Evolutionary conservation across 495 filamentous ascomycete species (phyloP), one percentile per base, ranked within the genome.

Genomic region (Penicillium verhagenii): DNA sequence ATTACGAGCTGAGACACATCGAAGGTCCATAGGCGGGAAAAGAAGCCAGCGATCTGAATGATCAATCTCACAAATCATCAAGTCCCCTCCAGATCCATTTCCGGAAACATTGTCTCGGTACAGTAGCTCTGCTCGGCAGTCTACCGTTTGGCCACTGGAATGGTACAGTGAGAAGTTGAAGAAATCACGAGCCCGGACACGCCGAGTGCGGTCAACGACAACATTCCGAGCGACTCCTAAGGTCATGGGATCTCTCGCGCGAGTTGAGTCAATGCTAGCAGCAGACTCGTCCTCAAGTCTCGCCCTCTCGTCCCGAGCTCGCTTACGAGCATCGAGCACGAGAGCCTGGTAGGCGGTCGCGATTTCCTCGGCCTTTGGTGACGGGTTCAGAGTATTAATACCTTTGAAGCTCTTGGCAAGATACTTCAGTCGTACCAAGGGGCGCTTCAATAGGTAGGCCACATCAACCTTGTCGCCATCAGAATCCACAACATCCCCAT

Each of bases 381-480:
- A 86, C 23, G 82, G 82, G 26, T 79, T 70, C 9, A 87, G 63
- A 44, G 72, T 69, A 52, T 79, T 80, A 50, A 85, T 79, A 16
- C 81, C 87, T 73, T 89, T 91, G 63, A 95, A 83, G 28, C 89
- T 88, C 68, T 90, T 96, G 21, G 86, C 78, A 50, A 97, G 82
- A 69, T 92, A 89, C 67, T 97, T 97, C 49, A 96, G 71, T 46
- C 94, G 82, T 13, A 96, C 88, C 37, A 97, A 73, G 3, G 94
- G 94, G 47, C 92, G 78, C 68, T 96, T 97, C 37, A 97, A 77
- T 18, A 99, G 73, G 66, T 90, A 96, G 10, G 92, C 94, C 52
- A 99, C 94, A 73, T 97, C 93, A 44, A 96, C 94, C 47, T 88
- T 86, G 66, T 96, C 91, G 0, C 92, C 93, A 50, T 94, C 80